Percentiles rank a stretch among this genome's conserved stretches.
Evolutionary conservation across 1,139 yeast genomes (phyloP).

Genomic region (Zygoascus sp.): DNA sequence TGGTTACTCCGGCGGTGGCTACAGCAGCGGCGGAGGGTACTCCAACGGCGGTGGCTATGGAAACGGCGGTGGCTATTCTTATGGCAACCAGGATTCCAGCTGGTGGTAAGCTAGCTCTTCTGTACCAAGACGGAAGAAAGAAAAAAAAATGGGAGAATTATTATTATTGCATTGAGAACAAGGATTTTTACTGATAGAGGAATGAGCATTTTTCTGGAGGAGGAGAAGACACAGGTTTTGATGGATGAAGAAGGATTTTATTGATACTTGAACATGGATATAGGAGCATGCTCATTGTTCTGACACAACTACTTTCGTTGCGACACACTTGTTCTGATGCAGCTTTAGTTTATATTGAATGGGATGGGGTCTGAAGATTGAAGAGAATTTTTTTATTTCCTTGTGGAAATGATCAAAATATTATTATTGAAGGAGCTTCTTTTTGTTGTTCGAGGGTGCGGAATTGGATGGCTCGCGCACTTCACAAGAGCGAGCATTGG

Average conservation of each 20-base stretch:
- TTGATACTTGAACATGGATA: slow-evolving; percentile 9
- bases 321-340: slow-evolving; percentile 4
- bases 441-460: slow-evolving; percentile 9
- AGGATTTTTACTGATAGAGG: slow-evolving; percentile 6
- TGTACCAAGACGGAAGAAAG: slow-evolving; percentile 11
- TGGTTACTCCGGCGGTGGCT: slow-evolving; percentile 32
- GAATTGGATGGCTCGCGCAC: background rate
- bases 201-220: slow-evolving; percentile 9
- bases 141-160: slow-evolving; percentile 14
- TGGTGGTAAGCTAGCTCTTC: slow-evolving; percentile 31
- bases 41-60: slow-evolving; percentile 29
- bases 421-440: slow-evolving; percentile 14
- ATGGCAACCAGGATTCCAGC: slow-evolving; percentile 25
- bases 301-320: slow-evolving; percentile 4
- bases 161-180: slow-evolving; percentile 11
- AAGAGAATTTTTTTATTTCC: slow-evolving; percentile 22
- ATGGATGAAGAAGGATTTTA: too few relatives aligned
- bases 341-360: slow-evolving; percentile 4
- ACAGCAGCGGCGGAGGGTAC: slow-evolving; percentile 33
- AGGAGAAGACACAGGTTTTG: slow-evolving; percentile 5
- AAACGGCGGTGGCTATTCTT: slow-evolving; percentile 26
- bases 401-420: slow-evolving; percentile 12
- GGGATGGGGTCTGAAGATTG: slow-evolving; percentile 14
- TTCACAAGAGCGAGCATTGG: slow-evolving; percentile 14
- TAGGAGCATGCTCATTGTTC: slow-evolving; percentile 4